These are phyloP conservation scores for Malus orientalis DNA, from an alignment of 306 rosid species.

Conservation along the genomic window DNA sequence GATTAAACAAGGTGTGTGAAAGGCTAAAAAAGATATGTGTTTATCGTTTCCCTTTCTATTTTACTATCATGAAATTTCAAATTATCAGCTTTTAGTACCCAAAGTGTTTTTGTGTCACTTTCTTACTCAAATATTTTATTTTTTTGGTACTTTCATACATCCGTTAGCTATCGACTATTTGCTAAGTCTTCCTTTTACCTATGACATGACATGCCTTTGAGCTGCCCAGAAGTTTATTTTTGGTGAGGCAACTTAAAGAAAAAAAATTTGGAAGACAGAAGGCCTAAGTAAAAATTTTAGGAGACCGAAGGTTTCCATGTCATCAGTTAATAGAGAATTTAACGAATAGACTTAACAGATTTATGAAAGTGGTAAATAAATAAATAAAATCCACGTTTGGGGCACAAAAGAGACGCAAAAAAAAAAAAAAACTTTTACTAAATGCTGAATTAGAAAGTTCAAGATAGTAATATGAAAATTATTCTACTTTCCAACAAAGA, in stretches of 20 bases:
- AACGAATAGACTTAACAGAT: too few relatives aligned
- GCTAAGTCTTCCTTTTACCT: neutral
- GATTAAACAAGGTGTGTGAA: too few relatives aligned
- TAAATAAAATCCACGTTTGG: too few relatives aligned
- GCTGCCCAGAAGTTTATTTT: neutral
- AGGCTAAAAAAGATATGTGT: too few relatives aligned
- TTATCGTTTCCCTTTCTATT: too few relatives aligned
- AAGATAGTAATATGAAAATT: neutral
- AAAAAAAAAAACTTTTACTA: too few relatives aligned
- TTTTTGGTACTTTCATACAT: too few relatives aligned
- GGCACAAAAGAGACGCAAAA: too few relatives aligned
- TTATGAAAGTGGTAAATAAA: neutral
- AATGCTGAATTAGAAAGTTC: too few relatives aligned
- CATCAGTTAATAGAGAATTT: neutral
- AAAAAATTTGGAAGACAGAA: neutral
- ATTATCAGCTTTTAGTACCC: neutral
- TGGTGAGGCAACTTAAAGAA: neutral
- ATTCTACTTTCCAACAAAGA: neutral
- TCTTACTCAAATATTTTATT: neutral
- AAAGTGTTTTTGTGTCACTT: neutral
- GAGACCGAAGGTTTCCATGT: neutral
- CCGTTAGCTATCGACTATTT: too few relatives aligned
- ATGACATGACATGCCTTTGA: neutral
- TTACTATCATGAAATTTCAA: too few relatives aligned
- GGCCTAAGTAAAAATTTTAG: too few relatives aligned